Percentiles rank a stretch among this genome's conserved stretches.
Evolutionary conservation across 768 basidiomycete genomes (phyloP).

Genomic region (Lentinula sp.): DNA sequence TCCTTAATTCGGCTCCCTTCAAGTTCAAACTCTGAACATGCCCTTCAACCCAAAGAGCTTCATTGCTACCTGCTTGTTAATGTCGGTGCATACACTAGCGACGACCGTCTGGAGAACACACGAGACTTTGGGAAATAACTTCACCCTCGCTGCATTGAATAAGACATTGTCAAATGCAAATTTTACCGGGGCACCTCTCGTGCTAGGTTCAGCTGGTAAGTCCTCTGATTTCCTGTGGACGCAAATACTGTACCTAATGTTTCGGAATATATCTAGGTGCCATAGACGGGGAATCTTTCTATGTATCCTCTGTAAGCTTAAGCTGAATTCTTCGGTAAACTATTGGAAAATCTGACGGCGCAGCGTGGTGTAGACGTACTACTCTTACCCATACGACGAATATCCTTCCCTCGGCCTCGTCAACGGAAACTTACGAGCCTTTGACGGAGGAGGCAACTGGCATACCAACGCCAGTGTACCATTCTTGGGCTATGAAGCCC

Average conservation of each 20-base stretch:
- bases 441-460: conserved; percentile 24
- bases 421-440: conserved; percentile 31
- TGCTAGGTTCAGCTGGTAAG: conserved; percentile 33
- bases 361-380: conserved; percentile 29
- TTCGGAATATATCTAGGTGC: conserved; percentile 18
- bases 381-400: conserved; percentile 45
- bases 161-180: conserved; percentile 34
- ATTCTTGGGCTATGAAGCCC: conserved; percentile 19
- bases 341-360: neutral
- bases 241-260: neutral
- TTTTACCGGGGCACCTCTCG: conserved; percentile 38
- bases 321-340: neutral
- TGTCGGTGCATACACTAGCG: neutral
- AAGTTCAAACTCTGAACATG: neutral
- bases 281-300: conserved; percentile 29
- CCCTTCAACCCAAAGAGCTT: neutral
- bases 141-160: conserved; percentile 42
- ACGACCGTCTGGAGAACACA: neutral
- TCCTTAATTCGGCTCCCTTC: neutral
- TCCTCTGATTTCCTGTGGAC: neutral
- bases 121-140: conserved; percentile 18
- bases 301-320: conserved; percentile 37
- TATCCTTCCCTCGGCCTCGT: conserved; percentile 34
- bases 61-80: neutral
- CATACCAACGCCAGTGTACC: conserved; percentile 32